Evolutionary conservation across 2,329 filamentous ascomycete genomes (phyloP).

Genomic region (Arthrobotrys sinensis): DNA sequence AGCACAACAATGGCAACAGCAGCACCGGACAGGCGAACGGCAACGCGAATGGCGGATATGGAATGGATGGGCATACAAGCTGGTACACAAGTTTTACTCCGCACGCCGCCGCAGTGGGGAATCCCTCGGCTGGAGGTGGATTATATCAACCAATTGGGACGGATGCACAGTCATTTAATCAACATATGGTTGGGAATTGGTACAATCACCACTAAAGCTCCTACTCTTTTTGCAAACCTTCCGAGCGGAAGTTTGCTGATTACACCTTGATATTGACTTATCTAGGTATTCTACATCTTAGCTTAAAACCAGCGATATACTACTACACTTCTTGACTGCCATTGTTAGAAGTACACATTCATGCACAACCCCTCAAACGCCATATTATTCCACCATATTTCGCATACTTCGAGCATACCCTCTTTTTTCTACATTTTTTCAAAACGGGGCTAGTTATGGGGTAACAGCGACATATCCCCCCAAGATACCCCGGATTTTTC

Average conservation of each 20-base stretch:
- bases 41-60: conserved; percentile 50
- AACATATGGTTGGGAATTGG: conserved; percentile 60
- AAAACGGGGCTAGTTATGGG: conserved; percentile 28
- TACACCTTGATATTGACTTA: conserved; percentile 32
- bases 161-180: conserved; percentile 58
- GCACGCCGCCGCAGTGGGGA: conserved; percentile 40
- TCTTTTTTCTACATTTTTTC: conserved; percentile 9
- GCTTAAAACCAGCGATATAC: conserved; percentile 11
- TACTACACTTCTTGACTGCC: conserved; percentile 13
- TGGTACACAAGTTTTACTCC: conserved; percentile 55
- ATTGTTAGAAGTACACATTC: conserved; percentile 22
- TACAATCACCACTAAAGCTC: conserved; percentile 57
- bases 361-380: background rate
- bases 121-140: conserved; percentile 49
- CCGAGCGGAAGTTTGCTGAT: conserved; percentile 38
- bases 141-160: conserved; percentile 52
- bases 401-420: conserved; percentile 25
- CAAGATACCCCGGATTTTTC: conserved; percentile 33
- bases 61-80: conserved; percentile 41
- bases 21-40: conserved; percentile 48
- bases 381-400: conserved; percentile 36
- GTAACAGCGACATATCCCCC: conserved; percentile 33
- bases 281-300: conserved; percentile 42
- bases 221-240: conserved; percentile 32
- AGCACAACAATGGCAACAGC: conserved; percentile 39